Percentiles rank a stretch among this genome's conserved stretches.
phyloP scores from a whole-genome alignment of 208 protist species.

The Leishmania guyanensis region DNA sequence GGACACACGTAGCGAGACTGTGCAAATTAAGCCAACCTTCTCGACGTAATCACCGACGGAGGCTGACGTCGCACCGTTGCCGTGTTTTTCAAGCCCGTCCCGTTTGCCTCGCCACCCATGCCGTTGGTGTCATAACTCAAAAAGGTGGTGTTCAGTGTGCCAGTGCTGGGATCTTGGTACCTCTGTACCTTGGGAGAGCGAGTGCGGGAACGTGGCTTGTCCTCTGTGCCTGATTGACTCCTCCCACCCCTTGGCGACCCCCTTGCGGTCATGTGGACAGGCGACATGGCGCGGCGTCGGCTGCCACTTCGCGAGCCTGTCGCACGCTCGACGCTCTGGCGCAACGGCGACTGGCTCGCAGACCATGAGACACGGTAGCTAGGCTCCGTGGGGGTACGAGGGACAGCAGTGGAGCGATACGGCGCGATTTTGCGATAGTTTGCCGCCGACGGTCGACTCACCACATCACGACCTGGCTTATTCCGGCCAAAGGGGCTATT shows the following conservation, averaged over 20 bases:
- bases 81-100: conserved; percentile 24
- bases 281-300: conserved; percentile 26
- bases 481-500: conserved; percentile 6
- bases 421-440: conserved; percentile 67
- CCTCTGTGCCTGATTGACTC: conserved; percentile 1
- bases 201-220: conserved; percentile 11
- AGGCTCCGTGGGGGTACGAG: conserved; percentile 7
- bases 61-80: conserved; percentile 44
- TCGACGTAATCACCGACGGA: conserved; percentile 54
- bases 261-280: conserved; percentile 10
- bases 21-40: conserved; percentile 22
- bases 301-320: conserved; percentile 19
- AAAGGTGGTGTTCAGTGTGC: conserved; percentile 26
- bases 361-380: conserved; percentile 11
- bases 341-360: conserved; percentile 17
- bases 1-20: not conserved
- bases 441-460: conserved; percentile 22
- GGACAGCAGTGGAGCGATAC: conserved; percentile 31
- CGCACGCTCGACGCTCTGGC: not conserved
- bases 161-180: conserved; percentile 11
- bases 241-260: conserved; percentile 13
- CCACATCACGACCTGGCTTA: conserved; percentile 3
- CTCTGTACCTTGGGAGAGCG: conserved; percentile 30
- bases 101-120: conserved; percentile 10
- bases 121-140: conserved; percentile 18